Percentiles rank a stretch among this genome's conserved stretches.
Conservation (phyloP, 345 rosid genomes). For the Sisymbrium irio region DNA sequence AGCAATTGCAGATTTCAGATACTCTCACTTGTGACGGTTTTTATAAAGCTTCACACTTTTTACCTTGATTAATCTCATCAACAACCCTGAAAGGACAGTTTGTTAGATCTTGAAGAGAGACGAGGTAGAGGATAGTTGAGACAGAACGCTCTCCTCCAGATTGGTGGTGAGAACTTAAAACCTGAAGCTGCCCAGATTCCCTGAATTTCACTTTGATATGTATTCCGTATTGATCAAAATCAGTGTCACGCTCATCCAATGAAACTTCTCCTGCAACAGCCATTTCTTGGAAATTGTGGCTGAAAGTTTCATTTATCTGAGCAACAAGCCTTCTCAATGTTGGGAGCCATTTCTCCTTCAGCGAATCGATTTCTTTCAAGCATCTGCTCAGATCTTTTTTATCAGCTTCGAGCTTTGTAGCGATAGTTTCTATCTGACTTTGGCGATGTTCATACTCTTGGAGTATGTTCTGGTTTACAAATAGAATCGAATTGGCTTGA, state of each 20-base stretch:
- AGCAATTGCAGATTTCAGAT: background rate
- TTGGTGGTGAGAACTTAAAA: conserved; percentile 92
- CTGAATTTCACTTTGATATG: conserved; percentile 93
- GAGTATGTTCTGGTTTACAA: conserved; percentile 73
- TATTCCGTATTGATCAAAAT: conserved; percentile 86
- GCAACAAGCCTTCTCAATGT: conserved; percentile 76
- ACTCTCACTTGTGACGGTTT: background rate
- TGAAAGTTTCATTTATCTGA: conserved; percentile 80
- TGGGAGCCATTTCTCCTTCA: conserved; percentile 91
- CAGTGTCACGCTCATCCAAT: conserved; percentile 77
- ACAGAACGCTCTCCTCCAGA: conserved; percentile 99
- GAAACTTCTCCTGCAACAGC: conserved; percentile 96
- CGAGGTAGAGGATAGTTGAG: conserved; percentile 92
- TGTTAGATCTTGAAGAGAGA: conserved; percentile 95
- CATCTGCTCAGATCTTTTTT: conserved; percentile 47
- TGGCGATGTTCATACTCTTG: conserved; percentile 82
- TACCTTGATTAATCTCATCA: conserved; percentile 98
- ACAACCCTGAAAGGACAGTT: conserved; percentile 97
- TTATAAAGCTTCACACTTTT: background rate
- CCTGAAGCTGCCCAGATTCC: conserved; percentile 82
- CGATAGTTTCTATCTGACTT: conserved; percentile 50
- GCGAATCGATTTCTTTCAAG: conserved; percentile 59
- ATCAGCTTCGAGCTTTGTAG: conserved; percentile 65
- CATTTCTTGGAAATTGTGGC: conserved; percentile 91
- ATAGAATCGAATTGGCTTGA: conserved; percentile 84